These are phyloP conservation scores for Stenogyne calaminthoides DNA, from an alignment of 305 asterid species.

Conservation along the genomic window DNA sequence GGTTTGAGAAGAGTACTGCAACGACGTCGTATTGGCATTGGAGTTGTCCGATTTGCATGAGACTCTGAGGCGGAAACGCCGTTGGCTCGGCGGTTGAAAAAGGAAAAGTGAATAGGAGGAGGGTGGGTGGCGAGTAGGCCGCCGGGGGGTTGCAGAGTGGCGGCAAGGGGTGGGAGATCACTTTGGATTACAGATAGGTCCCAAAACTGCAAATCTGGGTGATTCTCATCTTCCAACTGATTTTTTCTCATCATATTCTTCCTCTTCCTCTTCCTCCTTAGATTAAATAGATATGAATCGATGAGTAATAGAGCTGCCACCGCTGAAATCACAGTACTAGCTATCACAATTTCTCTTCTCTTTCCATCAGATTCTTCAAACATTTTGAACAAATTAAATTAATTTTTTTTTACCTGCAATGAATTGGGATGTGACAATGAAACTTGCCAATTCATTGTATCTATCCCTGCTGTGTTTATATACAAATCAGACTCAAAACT, in stretches of 20 bases:
- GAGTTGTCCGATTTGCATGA: conserved; percentile 35
- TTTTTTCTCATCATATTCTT: not conserved
- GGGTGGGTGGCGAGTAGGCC: conserved; percentile 33
- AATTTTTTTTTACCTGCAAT: too few species aligned
- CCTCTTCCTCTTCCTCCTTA: conserved; percentile 28
- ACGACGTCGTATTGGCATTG: conserved; percentile 26
- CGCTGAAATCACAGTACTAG: conserved; percentile 5
- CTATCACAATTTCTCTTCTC: not conserved
- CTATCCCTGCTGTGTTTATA: too few species aligned
- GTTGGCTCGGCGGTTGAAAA: conserved; percentile 24
- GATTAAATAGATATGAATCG: not conserved
- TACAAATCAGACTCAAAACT: too few species aligned
- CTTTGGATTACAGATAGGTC: conserved; percentile 32
- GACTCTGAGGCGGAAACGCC: conserved; percentile 31
- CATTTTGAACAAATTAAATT: too few species aligned
- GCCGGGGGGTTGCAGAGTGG: conserved; percentile 33
- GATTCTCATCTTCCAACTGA: not conserved
- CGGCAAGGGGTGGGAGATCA: not conserved
- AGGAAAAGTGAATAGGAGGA: conserved; percentile 21
- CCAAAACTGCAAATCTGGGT: conserved; percentile 25
- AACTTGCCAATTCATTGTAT: too few species aligned
- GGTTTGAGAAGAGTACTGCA: conserved; percentile 21
- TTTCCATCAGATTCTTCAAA: conserved; percentile 3
- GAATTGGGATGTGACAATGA: too few species aligned
- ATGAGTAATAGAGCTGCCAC: conserved; percentile 10